These are phyloP conservation scores for Mentha longifolia DNA, from an alignment of 257 asterid genomes.

Conservation along the genomic window DNA sequence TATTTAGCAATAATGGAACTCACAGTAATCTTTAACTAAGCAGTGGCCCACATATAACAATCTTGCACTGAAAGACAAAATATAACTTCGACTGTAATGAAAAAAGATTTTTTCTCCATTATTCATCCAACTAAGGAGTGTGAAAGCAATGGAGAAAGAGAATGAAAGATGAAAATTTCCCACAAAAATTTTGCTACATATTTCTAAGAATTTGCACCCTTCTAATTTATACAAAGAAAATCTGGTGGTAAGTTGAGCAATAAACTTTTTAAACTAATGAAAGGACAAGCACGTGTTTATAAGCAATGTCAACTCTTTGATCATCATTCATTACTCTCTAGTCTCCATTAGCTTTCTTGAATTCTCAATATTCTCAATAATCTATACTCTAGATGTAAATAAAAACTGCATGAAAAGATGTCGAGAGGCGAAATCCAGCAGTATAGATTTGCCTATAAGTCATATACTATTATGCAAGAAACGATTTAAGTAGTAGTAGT, in stretches of 20 bases:
- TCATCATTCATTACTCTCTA: background rate
- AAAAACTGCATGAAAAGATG: background rate
- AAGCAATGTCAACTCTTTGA: constrained; percentile 14
- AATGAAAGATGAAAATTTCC: background rate
- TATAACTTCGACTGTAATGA: background rate
- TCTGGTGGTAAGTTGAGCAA: background rate
- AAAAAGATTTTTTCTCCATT: background rate
- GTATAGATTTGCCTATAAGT: background rate
- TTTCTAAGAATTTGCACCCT: background rate
- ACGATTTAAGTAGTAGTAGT: background rate
- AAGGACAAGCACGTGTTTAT: background rate
- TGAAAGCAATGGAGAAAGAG: background rate
- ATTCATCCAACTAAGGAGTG: background rate
- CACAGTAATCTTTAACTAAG: background rate
- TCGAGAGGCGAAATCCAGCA: background rate
- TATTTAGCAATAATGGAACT: background rate
- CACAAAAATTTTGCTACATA: background rate
- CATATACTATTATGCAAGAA: constrained; percentile 5
- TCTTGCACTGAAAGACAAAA: background rate
- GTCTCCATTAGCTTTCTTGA: background rate
- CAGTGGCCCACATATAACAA: constrained; percentile 5
- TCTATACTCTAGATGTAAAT: background rate
- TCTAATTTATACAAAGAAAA: background rate
- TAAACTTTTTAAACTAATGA: background rate
- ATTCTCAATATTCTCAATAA: background rate